A percentile compares a stretch with the other conserved stretches of the same genome.
These are phyloP conservation scores for Populus ilicifolia DNA, from an alignment of 345 rosid genomes.

Conservation along the genomic window DNA sequence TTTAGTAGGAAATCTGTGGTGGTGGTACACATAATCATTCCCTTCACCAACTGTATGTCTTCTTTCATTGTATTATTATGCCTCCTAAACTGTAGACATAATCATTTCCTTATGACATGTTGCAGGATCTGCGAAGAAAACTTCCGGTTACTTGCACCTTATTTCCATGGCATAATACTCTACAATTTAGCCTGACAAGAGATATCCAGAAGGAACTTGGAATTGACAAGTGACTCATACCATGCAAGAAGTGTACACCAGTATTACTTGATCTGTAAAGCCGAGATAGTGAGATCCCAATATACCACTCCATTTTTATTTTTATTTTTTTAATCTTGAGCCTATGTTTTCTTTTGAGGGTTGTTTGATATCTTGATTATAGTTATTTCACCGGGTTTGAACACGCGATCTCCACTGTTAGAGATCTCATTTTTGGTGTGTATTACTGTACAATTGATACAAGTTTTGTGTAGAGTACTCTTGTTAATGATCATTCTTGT, in stretches of 20 bases:
- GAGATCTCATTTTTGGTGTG: slow-evolving; percentile 17
- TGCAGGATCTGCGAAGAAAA: slow-evolving; percentile 94
- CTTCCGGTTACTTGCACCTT: slow-evolving; percentile 93
- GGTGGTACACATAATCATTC: not conserved
- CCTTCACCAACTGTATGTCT: not conserved
- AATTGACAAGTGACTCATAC: slow-evolving; percentile 52
- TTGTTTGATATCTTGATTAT: not conserved
- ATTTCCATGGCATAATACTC: slow-evolving; percentile 93
- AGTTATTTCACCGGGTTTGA: not conserved
- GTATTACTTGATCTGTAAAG: not conserved
- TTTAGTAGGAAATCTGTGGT: not conserved
- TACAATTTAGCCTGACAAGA: slow-evolving; percentile 91
- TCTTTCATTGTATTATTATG: too few relatives aligned
- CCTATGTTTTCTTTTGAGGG: not conserved
- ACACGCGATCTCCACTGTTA: not conserved
- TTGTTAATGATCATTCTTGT: slow-evolving; percentile 1
- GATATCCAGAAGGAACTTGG: slow-evolving; percentile 75
- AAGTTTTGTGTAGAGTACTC: slow-evolving; percentile 7
- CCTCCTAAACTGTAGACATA: not conserved
- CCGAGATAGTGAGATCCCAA: not conserved
- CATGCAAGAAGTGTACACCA: not conserved
- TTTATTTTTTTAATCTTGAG: not conserved
- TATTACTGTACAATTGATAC: not conserved
- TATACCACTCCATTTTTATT: not conserved
- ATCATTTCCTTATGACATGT: not conserved